These are phyloP conservation scores for Spatholobus suberectus DNA, from an alignment of 306 rosid species.

Conservation along the genomic window DNA sequence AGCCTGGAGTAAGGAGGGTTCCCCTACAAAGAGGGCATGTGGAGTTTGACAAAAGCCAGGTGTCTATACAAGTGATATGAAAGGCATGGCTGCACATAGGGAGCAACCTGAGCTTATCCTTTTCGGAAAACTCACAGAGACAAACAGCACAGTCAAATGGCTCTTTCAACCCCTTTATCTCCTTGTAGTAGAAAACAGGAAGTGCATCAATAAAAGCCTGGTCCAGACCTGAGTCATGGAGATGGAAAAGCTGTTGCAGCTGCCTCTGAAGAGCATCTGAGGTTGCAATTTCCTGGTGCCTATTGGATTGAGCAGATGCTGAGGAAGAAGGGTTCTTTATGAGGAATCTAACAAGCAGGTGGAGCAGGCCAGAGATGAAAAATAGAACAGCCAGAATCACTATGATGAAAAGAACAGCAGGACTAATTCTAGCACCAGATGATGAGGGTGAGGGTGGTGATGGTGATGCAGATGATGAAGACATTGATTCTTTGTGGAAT, in stretches of 20 bases:
- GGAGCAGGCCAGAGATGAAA: slow-evolving; percentile 88
- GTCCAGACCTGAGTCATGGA: slow-evolving; percentile 88
- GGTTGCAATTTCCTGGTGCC: slow-evolving; percentile 70
- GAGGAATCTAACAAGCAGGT: slow-evolving; percentile 83
- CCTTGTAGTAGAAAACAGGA: slow-evolving; percentile 81
- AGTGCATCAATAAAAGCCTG: slow-evolving; percentile 89
- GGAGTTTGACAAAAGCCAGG: slow-evolving; percentile 89
- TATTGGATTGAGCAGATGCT: slow-evolving; percentile 58
- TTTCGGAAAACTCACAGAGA: slow-evolving; percentile 76
- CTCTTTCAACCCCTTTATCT: slow-evolving; percentile 78
- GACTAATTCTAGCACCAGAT: slow-evolving; percentile 75
- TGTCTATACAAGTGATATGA: slow-evolving; percentile 81
- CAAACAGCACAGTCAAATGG: slow-evolving; percentile 91
- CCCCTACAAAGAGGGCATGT: slow-evolving; percentile 90
- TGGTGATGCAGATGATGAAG: no score
- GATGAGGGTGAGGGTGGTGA: slow-evolving; percentile 40
- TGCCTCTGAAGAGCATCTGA: slow-evolving; percentile 86
- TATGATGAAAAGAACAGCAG: slow-evolving; percentile 81
- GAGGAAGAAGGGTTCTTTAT: slow-evolving; percentile 75
- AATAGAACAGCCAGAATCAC: slow-evolving; percentile 83
- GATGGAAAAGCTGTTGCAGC: slow-evolving; percentile 87
- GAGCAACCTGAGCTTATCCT: slow-evolving; percentile 84
- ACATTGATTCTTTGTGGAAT: slow-evolving; percentile 53
- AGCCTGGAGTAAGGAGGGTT: slow-evolving; percentile 63
- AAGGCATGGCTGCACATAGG: slow-evolving; percentile 92